Percentiles rank a stretch among this genome's conserved stretches.
These are phyloP conservation scores for Litsea cubeba DNA, from an alignment of 164 flowering plant genomes.

Conservation along the genomic window DNA sequence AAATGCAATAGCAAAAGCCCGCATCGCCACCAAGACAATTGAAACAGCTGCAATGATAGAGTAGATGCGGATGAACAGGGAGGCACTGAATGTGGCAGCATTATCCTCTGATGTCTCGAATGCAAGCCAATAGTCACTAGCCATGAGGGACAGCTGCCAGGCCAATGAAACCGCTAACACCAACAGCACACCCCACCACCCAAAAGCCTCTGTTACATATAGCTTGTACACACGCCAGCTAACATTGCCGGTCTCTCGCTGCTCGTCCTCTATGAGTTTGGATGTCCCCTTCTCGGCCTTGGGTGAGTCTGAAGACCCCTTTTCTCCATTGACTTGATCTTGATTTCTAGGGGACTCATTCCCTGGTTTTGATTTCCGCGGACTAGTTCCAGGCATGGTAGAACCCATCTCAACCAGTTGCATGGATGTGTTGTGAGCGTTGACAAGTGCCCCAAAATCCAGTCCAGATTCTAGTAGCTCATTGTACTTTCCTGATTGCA, in stretches of 20 bases:
- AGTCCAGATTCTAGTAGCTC: conserved; percentile 51
- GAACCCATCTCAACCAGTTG: conserved; percentile 63
- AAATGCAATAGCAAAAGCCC: conserved; percentile 46
- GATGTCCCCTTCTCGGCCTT: conserved; percentile 40
- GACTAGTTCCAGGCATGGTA: conserved; percentile 8
- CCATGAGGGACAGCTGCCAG: conserved; percentile 75
- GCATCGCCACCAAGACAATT: conserved; percentile 33
- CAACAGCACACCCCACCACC: conserved; percentile 73
- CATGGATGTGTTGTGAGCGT: conserved; percentile 92
- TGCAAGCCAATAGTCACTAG: conserved; percentile 94
- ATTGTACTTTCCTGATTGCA: conserved; percentile 84
- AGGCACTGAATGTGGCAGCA: conserved; percentile 48
- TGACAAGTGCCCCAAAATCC: conserved; percentile 75
- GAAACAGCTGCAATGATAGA: conserved; percentile 53
- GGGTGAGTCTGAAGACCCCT: conserved; percentile 25
- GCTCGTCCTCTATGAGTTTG: conserved; percentile 85
- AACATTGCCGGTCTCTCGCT: conserved; percentile 77
- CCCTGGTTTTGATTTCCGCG: conserved; percentile 28
- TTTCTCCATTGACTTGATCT: conserved; percentile 43
- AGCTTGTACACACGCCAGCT: conserved; percentile 64
- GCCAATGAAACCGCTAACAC: conserved; percentile 42
- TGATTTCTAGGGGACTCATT: conserved; percentile 11
- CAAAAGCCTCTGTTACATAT: conserved; percentile 85
- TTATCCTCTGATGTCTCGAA: conserved; percentile 69
- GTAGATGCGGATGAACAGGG: conserved; percentile 58